Conservation (phyloP, 208 protist species). For the Polymyxa betae region DNA sequence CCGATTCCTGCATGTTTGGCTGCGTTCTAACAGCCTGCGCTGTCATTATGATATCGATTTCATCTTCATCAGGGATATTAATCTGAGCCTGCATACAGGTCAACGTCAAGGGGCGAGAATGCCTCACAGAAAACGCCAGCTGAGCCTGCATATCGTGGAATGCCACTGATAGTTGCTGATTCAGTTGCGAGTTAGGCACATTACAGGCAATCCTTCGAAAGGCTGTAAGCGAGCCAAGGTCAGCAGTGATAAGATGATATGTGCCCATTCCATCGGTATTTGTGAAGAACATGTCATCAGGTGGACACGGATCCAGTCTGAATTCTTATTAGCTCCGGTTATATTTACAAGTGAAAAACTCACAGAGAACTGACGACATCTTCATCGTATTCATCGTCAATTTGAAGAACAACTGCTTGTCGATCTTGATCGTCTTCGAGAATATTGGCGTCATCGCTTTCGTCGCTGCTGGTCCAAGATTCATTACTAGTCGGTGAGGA, state of each 20-base stretch:
- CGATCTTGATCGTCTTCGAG: neutral
- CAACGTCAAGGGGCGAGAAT: constrained; percentile 10
- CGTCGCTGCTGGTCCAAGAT: neutral
- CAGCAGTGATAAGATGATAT: neutral
- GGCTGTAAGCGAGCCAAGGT: neutral
- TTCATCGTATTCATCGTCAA: constrained; percentile 46
- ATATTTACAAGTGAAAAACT: neutral
- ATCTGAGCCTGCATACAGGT: constrained; percentile 22
- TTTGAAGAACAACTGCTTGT: constrained; percentile 38
- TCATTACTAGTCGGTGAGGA: neutral
- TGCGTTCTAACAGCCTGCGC: neutral
- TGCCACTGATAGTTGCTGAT: neutral
- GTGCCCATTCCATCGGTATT: neutral
- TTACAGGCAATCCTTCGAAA: neutral
- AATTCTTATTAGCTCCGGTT: neutral
- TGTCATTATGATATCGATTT: constrained; percentile 1
- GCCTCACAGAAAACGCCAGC: neutral
- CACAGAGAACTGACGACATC: constrained; percentile 22
- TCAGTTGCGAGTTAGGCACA: constrained; percentile 13
- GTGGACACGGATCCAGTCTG: constrained; percentile 50
- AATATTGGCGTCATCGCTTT: neutral
- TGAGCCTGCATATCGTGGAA: constrained; percentile 42
- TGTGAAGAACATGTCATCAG: constrained; percentile 5
- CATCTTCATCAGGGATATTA: neutral
- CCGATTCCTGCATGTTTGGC: neutral